phyloP scores from a whole-genome alignment of 306 rosid species.

The Cicer yamashitae region DNA sequence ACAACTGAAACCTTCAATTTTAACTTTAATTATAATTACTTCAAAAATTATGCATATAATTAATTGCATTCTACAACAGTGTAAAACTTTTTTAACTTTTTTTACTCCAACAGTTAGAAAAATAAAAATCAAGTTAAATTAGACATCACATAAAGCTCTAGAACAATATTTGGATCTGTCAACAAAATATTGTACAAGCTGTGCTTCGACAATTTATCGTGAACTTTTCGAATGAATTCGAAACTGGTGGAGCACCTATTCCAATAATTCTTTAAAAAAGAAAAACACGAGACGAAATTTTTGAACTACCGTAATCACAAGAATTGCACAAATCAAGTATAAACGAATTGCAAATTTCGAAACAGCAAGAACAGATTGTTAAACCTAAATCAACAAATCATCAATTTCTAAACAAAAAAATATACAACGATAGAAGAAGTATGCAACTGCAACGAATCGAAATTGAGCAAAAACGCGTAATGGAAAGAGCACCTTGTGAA shows the following conservation, averaged over 20 bases:
- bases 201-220: slow-evolving; percentile 1
- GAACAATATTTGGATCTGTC: slow-evolving; percentile 40
- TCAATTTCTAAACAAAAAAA: not conserved
- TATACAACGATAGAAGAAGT: not conserved
- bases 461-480: not conserved
- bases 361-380: not conserved
- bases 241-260: not conserved
- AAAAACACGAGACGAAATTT: not conserved
- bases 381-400: slow-evolving; percentile 40
- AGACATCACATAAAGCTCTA: slow-evolving; percentile 14
- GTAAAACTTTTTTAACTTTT: too few relatives aligned
- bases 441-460: not conserved
- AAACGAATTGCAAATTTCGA: slow-evolving; percentile 1
- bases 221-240: slow-evolving; percentile 24
- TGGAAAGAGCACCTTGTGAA: slow-evolving; percentile 66
- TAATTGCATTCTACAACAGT: too few relatives aligned
- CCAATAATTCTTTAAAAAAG: not conserved
- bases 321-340: slow-evolving; percentile 9
- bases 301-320: slow-evolving; percentile 19
- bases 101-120: too few relatives aligned
- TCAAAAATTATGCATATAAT: too few relatives aligned
- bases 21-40: too few relatives aligned
- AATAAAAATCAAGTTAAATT: not conserved
- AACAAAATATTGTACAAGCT: not conserved
- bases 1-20: too few relatives aligned